These are phyloP conservation scores for Caryopteris hybrid DNA, from an alignment of 305 asterid genomes.

Conservation along the genomic window DNA sequence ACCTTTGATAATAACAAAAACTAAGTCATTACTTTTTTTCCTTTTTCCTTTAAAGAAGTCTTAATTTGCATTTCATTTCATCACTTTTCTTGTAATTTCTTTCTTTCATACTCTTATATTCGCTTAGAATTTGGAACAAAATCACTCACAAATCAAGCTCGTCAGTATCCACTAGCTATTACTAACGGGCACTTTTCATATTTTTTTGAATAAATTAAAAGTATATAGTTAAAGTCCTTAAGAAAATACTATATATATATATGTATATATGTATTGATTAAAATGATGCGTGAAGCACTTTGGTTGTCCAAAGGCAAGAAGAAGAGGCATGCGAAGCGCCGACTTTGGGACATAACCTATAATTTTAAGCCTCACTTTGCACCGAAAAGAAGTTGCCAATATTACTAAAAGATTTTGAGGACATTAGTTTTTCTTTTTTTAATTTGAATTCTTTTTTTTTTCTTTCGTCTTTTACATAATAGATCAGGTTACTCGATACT, in stretches of 20 bases:
- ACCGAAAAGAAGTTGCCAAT: constrained; percentile 59
- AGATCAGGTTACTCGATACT: too few species aligned
- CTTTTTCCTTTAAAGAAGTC: neutral
- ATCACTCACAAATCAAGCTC: too few species aligned
- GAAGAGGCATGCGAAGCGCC: constrained; percentile 22
- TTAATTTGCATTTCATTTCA: neutral
- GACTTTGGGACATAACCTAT: constrained; percentile 19
- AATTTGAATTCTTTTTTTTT: too few species aligned
- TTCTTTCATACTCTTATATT: neutral
- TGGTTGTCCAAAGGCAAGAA: neutral
- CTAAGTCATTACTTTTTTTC: constrained; percentile 15
- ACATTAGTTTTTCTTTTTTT: too few species aligned
- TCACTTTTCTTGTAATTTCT: neutral
- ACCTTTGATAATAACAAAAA: constrained; percentile 5
- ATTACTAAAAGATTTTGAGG: too few species aligned
- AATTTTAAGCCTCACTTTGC: constrained; percentile 31
- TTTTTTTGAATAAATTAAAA: too few species aligned
- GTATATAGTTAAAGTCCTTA: too few species aligned
- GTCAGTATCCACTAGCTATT: too few species aligned
- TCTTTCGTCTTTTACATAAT: too few species aligned
- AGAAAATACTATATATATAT: too few species aligned
- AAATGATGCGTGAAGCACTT: neutral
- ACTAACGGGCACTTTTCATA: too few species aligned
- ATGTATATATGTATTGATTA: neutral
- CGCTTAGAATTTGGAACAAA: neutral